Evolutionary conservation across 1,284 basidiomycete genomes (phyloP), one percentile per base, ranked within the genome.

Genomic region (Prillingera fragicola): DNA sequence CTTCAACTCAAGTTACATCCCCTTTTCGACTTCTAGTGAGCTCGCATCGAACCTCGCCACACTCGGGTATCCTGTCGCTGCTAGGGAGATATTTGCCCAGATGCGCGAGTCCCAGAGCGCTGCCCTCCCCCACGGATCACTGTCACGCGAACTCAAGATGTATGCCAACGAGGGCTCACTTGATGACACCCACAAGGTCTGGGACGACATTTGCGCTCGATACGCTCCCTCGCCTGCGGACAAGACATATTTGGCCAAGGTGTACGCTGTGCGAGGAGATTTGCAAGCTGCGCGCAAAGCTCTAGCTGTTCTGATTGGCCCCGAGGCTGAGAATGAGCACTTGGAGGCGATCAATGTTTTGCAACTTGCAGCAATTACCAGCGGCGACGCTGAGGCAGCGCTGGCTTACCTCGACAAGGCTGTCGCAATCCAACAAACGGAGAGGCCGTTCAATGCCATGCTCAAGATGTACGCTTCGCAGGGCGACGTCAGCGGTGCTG

Each of bases 381-480:
- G 48, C 0, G 50, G 50, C 23, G 52, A 59, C 23, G 27, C 41
- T 8, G 43, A 51, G 5, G 25, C 24, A 4, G 54, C 59, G 4
- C 37, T 49, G 22, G 26, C 31, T 7, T 43, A 49, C 17, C 42
- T 63, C 32, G 18, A 43, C 12, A 34, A 35, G 3, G 48, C 57
- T 8, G 50, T 34, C 9, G 22, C 28, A 2, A 26, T 54, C 13
- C 19, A 28, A 14, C 57, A 55, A 5, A 38, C 39, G 0, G 9
- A 54, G 1, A 35, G 36, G 23, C 44, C 53, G 7, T 61, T 46
- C 64, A 81, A 78, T 52, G 74, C 77, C 48, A 71, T 88, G 38
- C 71, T 90, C 19, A 73, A 79, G 41, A 74, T 75, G 29, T 81
- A 85, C 56, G 78, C 82, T 10, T 63, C 70, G 37, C 75, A 75